Base-by-base conservation (phyloP, 2,329 filamentous ascomycete genomes). In the Talaromyces sp. region DNA sequence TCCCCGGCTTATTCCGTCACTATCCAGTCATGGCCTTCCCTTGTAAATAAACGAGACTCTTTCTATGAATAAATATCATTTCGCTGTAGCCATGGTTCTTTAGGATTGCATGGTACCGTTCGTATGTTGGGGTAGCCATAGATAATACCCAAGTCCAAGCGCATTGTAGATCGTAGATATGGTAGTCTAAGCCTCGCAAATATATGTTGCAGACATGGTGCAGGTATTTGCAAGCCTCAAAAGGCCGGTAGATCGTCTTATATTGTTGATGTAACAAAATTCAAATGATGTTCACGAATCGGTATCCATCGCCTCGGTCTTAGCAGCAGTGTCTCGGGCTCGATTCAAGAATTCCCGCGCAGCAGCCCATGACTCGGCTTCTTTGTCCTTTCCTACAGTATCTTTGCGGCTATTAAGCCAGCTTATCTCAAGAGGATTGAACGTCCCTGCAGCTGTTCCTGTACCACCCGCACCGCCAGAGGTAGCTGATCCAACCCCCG, bases 351-450 rank as follows among this genome's bases (percentile, higher is more conserved):
- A 80, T 46, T 73, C 74, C 64, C 78, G 82, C 40, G 84, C 81
- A 63, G 82, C 81, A 35, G 78, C 80, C 84, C 93, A 88, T 45
- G 96, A 76, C 74, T 97, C 90, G 1, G 84, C 83, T 69, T 95
- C 91, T 80, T 93, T 94, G 62, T 90, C 88, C 66, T 86, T 84
- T 58, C 89, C 89, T 21, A 95, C 89, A 62, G 87, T 87, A 62
- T 89, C 88, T 61, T 89, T 90, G 58, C 90, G 83, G 66, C 89
- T 92, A 70, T 97, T 97, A 66, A 97, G 75, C 84, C 89, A 93
- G 33, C 92, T 92, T 13, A 95, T 87, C 69, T 97, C 92, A 55
- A 97, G 78, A 76, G 39, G 85, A 79, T 69, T 84, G 75, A 63
- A 84, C 64, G 74, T 70, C 10, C 57, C 65, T 5, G 63, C 64